Conservation (phyloP, 768 basidiomycete species). For the Boletus edulis region DNA sequence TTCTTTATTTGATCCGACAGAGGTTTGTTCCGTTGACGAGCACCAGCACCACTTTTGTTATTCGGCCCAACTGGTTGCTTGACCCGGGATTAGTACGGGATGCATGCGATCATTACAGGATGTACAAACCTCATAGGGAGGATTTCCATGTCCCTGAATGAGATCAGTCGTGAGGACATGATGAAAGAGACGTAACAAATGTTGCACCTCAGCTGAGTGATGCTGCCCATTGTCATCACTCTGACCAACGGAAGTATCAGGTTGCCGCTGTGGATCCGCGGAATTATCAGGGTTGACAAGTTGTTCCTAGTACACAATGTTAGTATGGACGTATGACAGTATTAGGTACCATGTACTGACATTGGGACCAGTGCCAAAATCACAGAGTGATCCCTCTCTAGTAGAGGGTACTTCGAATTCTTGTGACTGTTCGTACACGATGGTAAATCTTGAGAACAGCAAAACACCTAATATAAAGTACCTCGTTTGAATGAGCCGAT, state of each 20-base stretch:
- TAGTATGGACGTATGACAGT: background rate
- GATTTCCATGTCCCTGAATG: background rate
- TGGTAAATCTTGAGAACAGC: too few relatives aligned
- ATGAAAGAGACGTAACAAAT: background rate
- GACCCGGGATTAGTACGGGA: background rate
- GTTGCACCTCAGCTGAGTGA: background rate
- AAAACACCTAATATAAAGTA: too few relatives aligned
- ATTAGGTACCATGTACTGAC: background rate
- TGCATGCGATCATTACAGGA: too few relatives aligned
- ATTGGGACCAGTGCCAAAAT: background rate
- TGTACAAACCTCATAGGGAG: background rate
- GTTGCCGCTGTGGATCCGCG: too few relatives aligned
- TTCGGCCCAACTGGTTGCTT: background rate
- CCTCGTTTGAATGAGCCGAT: too few relatives aligned
- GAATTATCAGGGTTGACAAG: background rate
- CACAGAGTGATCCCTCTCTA: background rate
- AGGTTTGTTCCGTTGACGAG: background rate
- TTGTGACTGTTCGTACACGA: too few relatives aligned
- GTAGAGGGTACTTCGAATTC: too few relatives aligned
- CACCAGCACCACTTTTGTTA: background rate
- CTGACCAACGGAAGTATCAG: background rate
- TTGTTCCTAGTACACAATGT: background rate
- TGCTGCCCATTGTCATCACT: background rate
- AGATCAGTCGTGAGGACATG: background rate
- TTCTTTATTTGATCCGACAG: too few relatives aligned